A percentile compares a stretch with the other conserved stretches of the same genome.
Evolutionary conservation across 116 monocot species (phyloP).

Genomic region (Trichopus zeylanicus): DNA sequence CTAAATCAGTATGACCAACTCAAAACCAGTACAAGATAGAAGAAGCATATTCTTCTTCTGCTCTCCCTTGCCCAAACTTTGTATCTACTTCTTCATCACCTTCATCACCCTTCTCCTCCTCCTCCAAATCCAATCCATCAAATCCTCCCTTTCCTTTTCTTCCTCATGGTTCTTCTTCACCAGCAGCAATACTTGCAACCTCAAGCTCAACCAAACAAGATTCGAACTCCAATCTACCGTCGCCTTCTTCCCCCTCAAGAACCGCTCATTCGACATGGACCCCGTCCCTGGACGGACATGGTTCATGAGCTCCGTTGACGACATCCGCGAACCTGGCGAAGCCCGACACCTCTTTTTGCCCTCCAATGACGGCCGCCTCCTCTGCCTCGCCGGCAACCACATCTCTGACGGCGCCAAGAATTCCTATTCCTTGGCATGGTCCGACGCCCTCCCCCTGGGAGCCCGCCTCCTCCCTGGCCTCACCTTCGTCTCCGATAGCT

Average conservation of each 20-base stretch:
- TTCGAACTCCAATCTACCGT: constrained; percentile 18
- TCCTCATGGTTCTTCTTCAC: not conserved
- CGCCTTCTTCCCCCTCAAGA: constrained; percentile 63
- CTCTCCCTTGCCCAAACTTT: too few relatives aligned
- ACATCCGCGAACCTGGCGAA: constrained; percentile 19
- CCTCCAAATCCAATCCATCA: constrained; percentile 18
- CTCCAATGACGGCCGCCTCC: constrained; percentile 18
- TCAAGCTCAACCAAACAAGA: constrained; percentile 5
- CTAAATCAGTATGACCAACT: not conserved
- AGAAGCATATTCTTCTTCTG: not conserved
- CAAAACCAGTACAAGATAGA: not conserved
- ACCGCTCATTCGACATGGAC: constrained; percentile 24
- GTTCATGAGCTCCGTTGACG: constrained; percentile 74
- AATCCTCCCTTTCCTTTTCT: not conserved
- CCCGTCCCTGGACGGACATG: constrained; percentile 38
- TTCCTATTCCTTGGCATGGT: constrained; percentile 26
- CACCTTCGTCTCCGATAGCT: constrained; percentile 38
- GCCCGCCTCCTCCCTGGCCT: constrained; percentile 26
- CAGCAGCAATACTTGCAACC: too few relatives aligned
- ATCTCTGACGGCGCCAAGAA: constrained; percentile 29
- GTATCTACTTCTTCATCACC: constrained; percentile 11
- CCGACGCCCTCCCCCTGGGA: constrained; percentile 23
- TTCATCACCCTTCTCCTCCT: constrained; percentile 13
- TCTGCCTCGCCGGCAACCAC: constrained; percentile 34
- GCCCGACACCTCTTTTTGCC: constrained; percentile 32